A percentile compares a stretch with the other conserved stretches of the same genome.
phyloP scores from a whole-genome alignment of 768 basidiomycete species.

The Pisolithus albus region DNA sequence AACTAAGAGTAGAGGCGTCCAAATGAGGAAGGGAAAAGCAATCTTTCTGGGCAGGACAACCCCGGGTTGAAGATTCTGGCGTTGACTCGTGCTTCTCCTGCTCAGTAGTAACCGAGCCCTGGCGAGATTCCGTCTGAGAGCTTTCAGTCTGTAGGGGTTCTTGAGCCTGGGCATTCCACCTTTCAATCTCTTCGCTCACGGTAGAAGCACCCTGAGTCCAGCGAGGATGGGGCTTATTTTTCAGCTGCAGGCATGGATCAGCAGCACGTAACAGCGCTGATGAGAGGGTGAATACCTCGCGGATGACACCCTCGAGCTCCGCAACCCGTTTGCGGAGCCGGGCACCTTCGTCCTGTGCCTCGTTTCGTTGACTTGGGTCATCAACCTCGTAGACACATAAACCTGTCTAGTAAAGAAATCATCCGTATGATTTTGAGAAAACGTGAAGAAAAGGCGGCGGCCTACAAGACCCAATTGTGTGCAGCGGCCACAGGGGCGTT shows the following conservation, averaged over 20 bases:
- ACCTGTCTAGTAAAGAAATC: constrained; percentile 48
- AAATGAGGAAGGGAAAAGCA: constrained; percentile 24
- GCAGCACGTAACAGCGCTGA: neutral
- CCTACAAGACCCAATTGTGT: constrained; percentile 35
- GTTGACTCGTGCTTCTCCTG: constrained; percentile 2
- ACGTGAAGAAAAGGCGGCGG: constrained; percentile 22
- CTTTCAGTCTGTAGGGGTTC: constrained; percentile 15
- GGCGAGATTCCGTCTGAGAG: constrained; percentile 2
- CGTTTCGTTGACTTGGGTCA: constrained; percentile 53
- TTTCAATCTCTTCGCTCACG: constrained; percentile 21
- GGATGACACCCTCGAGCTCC: constrained; percentile 76
- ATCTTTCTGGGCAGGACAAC: constrained; percentile 13
- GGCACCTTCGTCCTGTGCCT: constrained; percentile 53
- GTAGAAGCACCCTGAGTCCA: constrained; percentile 36
- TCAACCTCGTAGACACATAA: constrained; percentile 83
- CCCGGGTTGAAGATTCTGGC: constrained; percentile 4
- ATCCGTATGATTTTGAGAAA: constrained; percentile 12
- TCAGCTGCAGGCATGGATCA: constrained; percentile 38
- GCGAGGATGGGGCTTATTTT: constrained; percentile 66
- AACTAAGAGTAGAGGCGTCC: constrained; percentile 11
- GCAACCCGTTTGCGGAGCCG: constrained; percentile 69
- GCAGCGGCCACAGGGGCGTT: constrained; percentile 43
- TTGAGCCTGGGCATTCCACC: constrained; percentile 15
- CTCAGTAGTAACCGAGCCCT: constrained; percentile 2
- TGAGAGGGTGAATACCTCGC: constrained; percentile 44